Base-by-base conservation (phyloP, 768 basidiomycete species). In the Xanthoconium purpureum region DNA sequence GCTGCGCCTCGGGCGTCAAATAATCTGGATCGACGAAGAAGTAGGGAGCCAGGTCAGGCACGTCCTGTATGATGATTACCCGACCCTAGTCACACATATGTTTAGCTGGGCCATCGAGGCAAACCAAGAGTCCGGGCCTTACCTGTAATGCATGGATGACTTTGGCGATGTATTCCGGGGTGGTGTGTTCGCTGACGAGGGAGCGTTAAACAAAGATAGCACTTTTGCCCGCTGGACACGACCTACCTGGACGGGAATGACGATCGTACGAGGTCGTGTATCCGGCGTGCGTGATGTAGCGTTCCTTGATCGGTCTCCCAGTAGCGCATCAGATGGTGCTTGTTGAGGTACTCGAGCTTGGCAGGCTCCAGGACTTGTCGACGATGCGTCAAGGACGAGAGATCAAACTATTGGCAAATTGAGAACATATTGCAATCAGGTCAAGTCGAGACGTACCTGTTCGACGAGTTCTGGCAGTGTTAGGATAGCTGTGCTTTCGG, bases 281-380 rank as follows among this genome's bases (percentile, higher is more conserved):
- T 80, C 52, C 84, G 75, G 43, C 74, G 70, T 3, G 87, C 83
- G 5, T 92, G 75, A 1, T 70, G 63, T n/a, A 73, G 64, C 28
- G 87, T 75, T 1, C 82, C 84, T 14, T 78, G 72, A 3, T 80
- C 72, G 7, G 75, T 75, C 15, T 80, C 74, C 65, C 84, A 80
- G 53, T 74, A 76, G 17, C 75, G 75, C 73, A 84, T 78, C 15
- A 99, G 71, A 64, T 96, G 90, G 45, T 89, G 85, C 65, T 93
- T 94, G 70, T 98, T 98, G 52, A 98, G 74, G 67, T 87, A 91
- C 63, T 87, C 85, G 15, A 99, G 80, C 66, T 97, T 97, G 11
- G 73, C 71, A 0, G 82, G 79, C 59, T 94, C 91, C 14, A 98
- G 80, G 15, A 85, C 81, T n/a, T 89, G 84, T 57, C 92, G 88